Evolutionary conservation across 306 rosid genomes (phyloP), one percentile per base, ranked within the genome.

Genomic region (Pyrus pyrifolia): DNA sequence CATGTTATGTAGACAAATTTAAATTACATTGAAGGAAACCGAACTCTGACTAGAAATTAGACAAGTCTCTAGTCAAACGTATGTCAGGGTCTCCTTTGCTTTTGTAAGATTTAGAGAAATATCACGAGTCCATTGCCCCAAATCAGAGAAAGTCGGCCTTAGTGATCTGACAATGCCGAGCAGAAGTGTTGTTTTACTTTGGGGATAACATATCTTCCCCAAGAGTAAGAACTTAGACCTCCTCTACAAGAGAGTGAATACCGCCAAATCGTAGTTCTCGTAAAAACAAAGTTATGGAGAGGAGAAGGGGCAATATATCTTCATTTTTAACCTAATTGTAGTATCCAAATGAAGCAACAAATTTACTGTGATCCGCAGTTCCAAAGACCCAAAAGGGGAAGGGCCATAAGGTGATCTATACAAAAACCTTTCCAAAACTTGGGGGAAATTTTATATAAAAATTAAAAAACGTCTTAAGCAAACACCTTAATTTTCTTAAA

Each of bases 341-440:
- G n/a, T 15, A 65, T 25, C 71, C 61, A 55, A 49, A 74, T 30
- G 67, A 53, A 17, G 59, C 63, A 25, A 77, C 71, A 81, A 77
- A 75, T 63, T 68, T 71, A 81, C 71, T 72, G 80, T 60, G 35
- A 4, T 14, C 52, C 66, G 40, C 35, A 75, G 78, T 68, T 65
- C 10, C 55, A 8, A 45, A 21, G 60, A 59, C 67, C 53, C 64
- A 60, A 25, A 13, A 5, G 17, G 64, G 64, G 64, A 4, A 9
- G 61, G 78, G 67, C 40, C 67, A 64, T 63, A 76, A 19, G 70
- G 81, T 74, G 71, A 82, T 65, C 89, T 87, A 31, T 31, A 30
- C 44, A 83, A 87, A 42, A 69, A 81, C 80, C 78, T 70, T 74
- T 72, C 70, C 79, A 76, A 79, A 76, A 64, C 13, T 75, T 35